Base-by-base conservation (phyloP, 345 rosid species). In the Euclidium syriacum region DNA sequence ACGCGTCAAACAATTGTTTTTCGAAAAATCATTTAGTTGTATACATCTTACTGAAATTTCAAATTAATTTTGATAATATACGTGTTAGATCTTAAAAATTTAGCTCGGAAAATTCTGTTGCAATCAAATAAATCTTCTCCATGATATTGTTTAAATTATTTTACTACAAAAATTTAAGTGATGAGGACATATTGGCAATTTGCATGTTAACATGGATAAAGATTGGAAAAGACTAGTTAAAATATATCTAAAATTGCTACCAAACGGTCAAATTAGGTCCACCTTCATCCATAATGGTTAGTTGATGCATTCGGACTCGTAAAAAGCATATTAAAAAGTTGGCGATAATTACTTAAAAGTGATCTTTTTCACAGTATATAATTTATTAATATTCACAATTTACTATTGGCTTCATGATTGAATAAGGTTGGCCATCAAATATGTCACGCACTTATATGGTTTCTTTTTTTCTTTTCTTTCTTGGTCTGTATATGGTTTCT, bases 251-350 rank as follows among this genome's bases (percentile, higher is more conserved):
- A 68, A 34, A 32, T 57, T 71, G 61, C 65, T 58, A 71, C 66
- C 61, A 64, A 64, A 71, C 71, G 75, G 71, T 71, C 75, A 71
- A 71, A 64, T 42, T 40, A 32, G 70, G 60, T 55, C 61, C 75
- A 64, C 66, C 41, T 24, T 63, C 38, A 49, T 71, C 48, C 23
- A 56, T 57, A 49, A 48, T 71, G 52, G 65, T 42, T 64, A 26
- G 65, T 57, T 57, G 75, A 57, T 63, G 59, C 33, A 32, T 39
- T 39, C 18, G 38, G 25, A 19, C 26, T 49, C 33, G 32, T 52
- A 41, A 58, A 57, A 64, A 64, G 65, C 44, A 64, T 41, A 7
- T 35, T 52, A 57, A 57, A 71, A 71, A 71, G 75, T 19, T 71
- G 53, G 23, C 64, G 36, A 71, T 71, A 56, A 71, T 71, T 71